Conservation (phyloP, 495 filamentous ascomycete species). For the Clohesyomyces aquaticus region DNA sequence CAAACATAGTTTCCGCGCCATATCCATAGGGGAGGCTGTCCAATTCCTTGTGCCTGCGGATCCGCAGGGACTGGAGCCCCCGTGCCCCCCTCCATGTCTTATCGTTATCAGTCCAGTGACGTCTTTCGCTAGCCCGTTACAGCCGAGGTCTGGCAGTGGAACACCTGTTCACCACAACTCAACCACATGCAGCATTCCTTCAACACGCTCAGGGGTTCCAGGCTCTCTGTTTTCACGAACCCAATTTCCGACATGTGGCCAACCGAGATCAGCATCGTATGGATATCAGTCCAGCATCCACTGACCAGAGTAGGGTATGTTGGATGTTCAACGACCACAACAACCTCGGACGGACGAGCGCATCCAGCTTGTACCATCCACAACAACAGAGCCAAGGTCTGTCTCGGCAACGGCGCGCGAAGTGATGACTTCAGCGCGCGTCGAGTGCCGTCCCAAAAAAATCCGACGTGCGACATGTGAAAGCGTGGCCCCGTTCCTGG, state of each 20-base stretch:
- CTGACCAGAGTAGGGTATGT: no score
- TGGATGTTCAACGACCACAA: not conserved
- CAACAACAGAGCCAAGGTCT: not conserved
- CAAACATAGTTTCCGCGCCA: not conserved
- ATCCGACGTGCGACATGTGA: not conserved
- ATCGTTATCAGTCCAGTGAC: constrained; percentile 2
- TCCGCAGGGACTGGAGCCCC: not conserved
- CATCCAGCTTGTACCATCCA: not conserved
- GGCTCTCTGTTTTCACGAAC: not conserved
- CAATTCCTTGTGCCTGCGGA: not conserved
- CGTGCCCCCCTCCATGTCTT: not conserved
- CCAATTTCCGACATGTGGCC: not conserved
- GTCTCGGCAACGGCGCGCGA: not conserved
- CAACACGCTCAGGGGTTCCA: not conserved
- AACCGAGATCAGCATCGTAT: not conserved
- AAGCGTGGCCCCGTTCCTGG: not conserved
- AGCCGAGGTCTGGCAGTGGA: not conserved
- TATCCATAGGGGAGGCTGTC: not conserved
- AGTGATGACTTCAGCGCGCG: not conserved
- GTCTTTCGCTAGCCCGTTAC: not conserved
- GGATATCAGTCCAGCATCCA: not conserved
- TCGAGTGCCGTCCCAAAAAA: not conserved
- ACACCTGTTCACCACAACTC: not conserved
- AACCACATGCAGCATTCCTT: not conserved
- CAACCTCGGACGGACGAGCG: not conserved